phyloP scores from a whole-genome alignment of 2,329 filamentous ascomycete genomes.

The Exophiala sp. region DNA sequence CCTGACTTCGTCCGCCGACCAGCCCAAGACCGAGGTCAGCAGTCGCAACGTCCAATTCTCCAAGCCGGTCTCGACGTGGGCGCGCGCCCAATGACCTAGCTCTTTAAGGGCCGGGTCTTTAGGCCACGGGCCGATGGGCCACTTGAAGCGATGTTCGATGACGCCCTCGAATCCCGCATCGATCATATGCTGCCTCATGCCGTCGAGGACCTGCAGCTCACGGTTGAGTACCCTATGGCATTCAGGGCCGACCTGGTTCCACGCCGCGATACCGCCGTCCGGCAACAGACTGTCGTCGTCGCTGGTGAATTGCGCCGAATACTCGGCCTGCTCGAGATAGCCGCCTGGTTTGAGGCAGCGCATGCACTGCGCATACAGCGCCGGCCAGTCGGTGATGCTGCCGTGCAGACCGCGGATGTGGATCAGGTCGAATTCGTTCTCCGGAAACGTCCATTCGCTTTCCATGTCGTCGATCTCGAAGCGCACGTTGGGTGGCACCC shows the following conservation, averaged over 20 bases:
- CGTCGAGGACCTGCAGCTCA: conserved; percentile 29
- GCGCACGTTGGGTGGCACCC: conserved; percentile 51
- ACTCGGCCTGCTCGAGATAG: conserved; percentile 36
- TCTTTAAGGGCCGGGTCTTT: conserved; percentile 30
- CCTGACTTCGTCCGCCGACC: conserved; percentile 24
- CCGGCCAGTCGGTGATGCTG: conserved; percentile 52
- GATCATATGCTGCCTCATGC: conserved; percentile 28
- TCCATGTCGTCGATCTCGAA: conserved; percentile 57
- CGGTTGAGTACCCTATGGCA: conserved; percentile 32
- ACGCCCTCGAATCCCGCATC: conserved; percentile 32
- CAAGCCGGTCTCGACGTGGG: conserved; percentile 31
- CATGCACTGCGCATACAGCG: conserved; percentile 25
- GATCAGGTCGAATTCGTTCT: conserved; percentile 55
- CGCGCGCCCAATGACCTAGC: conserved; percentile 30
- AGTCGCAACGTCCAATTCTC: conserved; percentile 34
- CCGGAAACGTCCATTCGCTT: conserved; percentile 49
- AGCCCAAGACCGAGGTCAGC: conserved; percentile 31
- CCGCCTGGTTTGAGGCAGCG: conserved; percentile 37
- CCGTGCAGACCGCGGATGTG: conserved; percentile 54
- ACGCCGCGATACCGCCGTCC: conserved; percentile 27
- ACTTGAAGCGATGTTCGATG: conserved; percentile 30
- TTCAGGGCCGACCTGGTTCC: conserved; percentile 31
- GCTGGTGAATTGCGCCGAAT: conserved; percentile 16
- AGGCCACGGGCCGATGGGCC: conserved; percentile 33
- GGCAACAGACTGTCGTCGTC: conserved; percentile 35